A percentile compares a stretch with the other conserved stretches of the same genome.
phyloP scores from a whole-genome alignment of 139 green algal species.

The Pseudopediastrum boryanum region DNA sequence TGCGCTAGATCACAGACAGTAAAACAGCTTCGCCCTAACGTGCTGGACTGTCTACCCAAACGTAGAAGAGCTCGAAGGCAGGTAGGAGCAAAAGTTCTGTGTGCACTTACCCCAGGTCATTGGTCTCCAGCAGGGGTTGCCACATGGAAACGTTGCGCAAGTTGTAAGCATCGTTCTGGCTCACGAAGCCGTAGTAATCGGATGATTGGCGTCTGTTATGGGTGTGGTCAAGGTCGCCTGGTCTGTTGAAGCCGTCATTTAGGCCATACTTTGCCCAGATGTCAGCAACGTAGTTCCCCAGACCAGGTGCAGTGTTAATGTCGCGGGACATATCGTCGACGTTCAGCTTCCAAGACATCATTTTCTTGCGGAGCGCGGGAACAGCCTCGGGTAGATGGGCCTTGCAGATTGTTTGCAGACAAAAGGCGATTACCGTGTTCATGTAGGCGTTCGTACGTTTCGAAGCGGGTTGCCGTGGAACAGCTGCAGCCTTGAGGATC shows the following conservation, averaged over 20 bases:
- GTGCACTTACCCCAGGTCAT: neutral
- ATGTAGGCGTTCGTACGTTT: neutral
- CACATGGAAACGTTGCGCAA: slow-evolving; percentile 6
- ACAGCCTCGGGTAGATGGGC: slow-evolving; percentile 1
- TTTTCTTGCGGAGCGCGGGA: neutral
- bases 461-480: neutral
- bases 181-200: neutral
- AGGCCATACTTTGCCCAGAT: neutral
- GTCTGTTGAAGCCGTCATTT: neutral
- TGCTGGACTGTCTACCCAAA: no score
- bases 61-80: no score
- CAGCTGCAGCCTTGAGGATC: neutral
- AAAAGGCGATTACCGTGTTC: neutral
- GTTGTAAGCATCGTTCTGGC: neutral
- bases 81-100: no score
- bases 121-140: slow-evolving; percentile 6
- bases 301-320: neutral
- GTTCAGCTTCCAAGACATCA: neutral
- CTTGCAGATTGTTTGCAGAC: neutral
- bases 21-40: no score
- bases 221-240: neutral
- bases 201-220: neutral
- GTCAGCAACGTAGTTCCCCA: slow-evolving; percentile 8
- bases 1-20: no score
- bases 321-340: neutral